Percentiles rank a stretch among this genome's conserved stretches.
phyloP scores from a whole-genome alignment of 2,329 filamentous ascomycete species.

The Elsinoe australis region DNA sequence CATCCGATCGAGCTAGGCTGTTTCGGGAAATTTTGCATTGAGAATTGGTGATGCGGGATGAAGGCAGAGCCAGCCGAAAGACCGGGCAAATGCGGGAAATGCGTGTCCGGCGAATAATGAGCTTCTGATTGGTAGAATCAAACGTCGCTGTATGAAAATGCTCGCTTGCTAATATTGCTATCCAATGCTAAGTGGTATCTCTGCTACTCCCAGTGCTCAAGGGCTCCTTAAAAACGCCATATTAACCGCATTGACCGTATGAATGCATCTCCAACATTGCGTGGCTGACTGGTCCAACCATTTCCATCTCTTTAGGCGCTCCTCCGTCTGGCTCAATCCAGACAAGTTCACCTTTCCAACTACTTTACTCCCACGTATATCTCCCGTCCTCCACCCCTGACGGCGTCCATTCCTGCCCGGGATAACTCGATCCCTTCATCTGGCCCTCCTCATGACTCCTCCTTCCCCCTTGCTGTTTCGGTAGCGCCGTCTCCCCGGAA shows the following conservation, averaged over 20 bases:
- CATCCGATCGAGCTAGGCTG: no score
- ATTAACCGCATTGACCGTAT: no score
- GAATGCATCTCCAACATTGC: no score
- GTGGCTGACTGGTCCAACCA: no score
- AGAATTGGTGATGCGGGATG: no score
- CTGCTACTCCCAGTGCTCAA: no score
- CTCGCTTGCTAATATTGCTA: not conserved
- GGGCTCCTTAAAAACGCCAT: no score
- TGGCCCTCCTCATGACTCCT: not conserved
- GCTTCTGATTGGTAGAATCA: no score
- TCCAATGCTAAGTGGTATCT: conserved; percentile 15
- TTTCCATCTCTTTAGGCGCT: not conserved
- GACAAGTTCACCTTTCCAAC: not conserved
- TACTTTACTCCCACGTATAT: conserved; percentile 10
- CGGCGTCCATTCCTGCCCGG: conserved; percentile 16
- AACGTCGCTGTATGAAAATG: no score
- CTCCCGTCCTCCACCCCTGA: conserved; percentile 4
- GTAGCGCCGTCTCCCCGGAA: not conserved
- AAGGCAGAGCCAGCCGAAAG: no score
- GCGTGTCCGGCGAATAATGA: no score
- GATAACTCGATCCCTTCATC: conserved; percentile 14
- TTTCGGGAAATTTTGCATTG: no score
- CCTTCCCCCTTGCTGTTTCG: not conserved
- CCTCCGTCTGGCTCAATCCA: not conserved
- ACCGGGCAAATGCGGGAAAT: not conserved